These are phyloP conservation scores for Chlorella sp. DNA, from an alignment of 139 green algal genomes.

Conservation along the genomic window DNA sequence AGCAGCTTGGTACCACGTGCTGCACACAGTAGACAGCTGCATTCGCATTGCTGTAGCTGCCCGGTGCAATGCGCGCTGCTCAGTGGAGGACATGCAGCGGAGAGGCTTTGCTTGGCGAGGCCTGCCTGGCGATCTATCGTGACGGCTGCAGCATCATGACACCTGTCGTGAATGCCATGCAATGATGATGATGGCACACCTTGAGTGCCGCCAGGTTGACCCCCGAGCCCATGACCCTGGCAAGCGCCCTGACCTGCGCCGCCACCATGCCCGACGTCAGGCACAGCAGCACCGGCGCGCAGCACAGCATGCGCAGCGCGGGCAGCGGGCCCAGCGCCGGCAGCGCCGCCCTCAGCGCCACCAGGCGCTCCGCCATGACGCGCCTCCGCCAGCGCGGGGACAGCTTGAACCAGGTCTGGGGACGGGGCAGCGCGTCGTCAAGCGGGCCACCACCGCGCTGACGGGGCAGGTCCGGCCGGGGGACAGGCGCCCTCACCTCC, in stretches of 20 bases:
- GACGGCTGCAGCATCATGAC: background rate
- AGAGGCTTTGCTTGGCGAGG: no score
- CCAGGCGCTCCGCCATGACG: background rate
- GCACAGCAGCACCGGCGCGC: background rate
- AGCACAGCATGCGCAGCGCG: background rate
- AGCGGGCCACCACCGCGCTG: background rate
- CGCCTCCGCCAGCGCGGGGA: background rate
- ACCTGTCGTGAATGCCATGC: background rate
- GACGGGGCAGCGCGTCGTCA: constrained; percentile 1
- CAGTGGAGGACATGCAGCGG: no score
- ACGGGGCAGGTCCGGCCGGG: background rate
- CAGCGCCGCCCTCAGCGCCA: background rate
- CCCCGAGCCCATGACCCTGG: background rate
- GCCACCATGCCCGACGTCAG: background rate
- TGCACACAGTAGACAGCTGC: no score
- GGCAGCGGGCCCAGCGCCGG: background rate
- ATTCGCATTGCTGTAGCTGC: no score
- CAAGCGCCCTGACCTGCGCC: background rate
- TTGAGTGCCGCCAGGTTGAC: background rate
- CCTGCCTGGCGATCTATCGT: no score
- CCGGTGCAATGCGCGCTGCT: no score
- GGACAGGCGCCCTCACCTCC: background rate
- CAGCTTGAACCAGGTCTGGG: constrained; percentile 7
- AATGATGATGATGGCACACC: background rate
- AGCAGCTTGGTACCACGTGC: no score